Evolutionary conservation across 331 rosid species (phyloP).

Genomic region (Malus hybrid): DNA sequence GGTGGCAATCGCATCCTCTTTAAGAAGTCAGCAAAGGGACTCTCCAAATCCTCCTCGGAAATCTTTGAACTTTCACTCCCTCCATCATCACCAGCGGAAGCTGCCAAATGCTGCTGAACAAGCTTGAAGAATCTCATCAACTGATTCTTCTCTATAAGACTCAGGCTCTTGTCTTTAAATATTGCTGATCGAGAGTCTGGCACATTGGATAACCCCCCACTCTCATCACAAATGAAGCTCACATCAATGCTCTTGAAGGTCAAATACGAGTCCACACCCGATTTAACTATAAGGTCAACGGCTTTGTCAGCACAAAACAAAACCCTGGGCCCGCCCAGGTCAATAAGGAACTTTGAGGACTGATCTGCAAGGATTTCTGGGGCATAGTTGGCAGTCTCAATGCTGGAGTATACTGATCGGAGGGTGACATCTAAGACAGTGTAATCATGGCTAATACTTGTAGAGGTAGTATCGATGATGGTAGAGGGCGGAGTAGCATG

Average conservation of each 20-base stretch:
- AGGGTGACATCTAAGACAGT: constrained; percentile 25
- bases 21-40: constrained; percentile 59
- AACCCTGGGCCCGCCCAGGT: constrained; percentile 74
- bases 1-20: constrained; percentile 63
- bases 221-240: constrained; percentile 44
- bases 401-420: constrained; percentile 31
- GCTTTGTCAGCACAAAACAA: constrained; percentile 63
- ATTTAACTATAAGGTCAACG: constrained; percentile 49
- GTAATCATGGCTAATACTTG: constrained; percentile 16
- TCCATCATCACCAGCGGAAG: constrained; percentile 19
- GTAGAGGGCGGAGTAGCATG: constrained; percentile 18
- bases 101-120: constrained; percentile 63
- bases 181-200: constrained; percentile 82
- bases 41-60: constrained; percentile 71
- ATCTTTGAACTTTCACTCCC: constrained; percentile 31
- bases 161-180: constrained; percentile 44
- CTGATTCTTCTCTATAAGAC: constrained; percentile 47
- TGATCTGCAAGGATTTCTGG: constrained; percentile 33
- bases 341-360: constrained; percentile 55
- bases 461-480: not conserved
- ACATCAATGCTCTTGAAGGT: constrained; percentile 70
- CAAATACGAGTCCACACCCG: constrained; percentile 52
- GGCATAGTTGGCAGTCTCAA: constrained; percentile 28
- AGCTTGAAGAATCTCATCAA: constrained; percentile 84
- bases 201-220: constrained; percentile 45